Percentiles rank a stretch among this genome's conserved stretches.
Conservation (phyloP, 768 basidiomycete genomes). For the Suillus subluteus region DNA sequence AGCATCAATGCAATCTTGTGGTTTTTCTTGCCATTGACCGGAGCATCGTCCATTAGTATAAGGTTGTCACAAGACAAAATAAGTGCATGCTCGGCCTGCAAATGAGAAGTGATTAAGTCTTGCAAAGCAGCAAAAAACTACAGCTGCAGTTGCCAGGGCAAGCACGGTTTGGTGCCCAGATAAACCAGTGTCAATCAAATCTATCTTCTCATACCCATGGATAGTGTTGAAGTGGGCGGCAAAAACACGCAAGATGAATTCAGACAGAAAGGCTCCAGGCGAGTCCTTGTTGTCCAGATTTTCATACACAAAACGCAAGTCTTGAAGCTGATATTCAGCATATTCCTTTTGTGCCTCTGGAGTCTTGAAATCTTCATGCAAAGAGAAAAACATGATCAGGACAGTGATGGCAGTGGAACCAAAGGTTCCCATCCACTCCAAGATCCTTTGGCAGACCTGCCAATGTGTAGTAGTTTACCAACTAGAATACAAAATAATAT, state of each 20-base stretch:
- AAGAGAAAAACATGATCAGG: neutral
- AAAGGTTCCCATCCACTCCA: too few relatives aligned
- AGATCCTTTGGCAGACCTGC: too few relatives aligned
- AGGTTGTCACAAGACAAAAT: neutral
- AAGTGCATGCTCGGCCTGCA: neutral
- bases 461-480: too few relatives aligned
- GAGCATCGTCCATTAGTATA: neutral
- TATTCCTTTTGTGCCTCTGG: neutral
- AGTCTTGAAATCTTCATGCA: neutral
- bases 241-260: neutral
- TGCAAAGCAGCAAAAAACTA: neutral
- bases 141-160: neutral
- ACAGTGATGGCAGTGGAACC: too few relatives aligned
- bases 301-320: neutral
- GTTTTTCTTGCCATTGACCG: neutral
- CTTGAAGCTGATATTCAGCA: neutral
- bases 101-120: too few relatives aligned
- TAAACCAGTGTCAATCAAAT: neutral
- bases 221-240: neutral
- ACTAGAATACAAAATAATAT: too few relatives aligned
- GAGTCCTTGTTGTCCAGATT: neutral
- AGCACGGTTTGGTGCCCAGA: neutral
- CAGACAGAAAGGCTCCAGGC: slow-evolving; percentile 1
- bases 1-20: too few relatives aligned
- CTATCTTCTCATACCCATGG: too few relatives aligned